These are phyloP conservation scores for Acanthamoeba royreba DNA, from an alignment of 208 protist species.

Conservation along the genomic window DNA sequence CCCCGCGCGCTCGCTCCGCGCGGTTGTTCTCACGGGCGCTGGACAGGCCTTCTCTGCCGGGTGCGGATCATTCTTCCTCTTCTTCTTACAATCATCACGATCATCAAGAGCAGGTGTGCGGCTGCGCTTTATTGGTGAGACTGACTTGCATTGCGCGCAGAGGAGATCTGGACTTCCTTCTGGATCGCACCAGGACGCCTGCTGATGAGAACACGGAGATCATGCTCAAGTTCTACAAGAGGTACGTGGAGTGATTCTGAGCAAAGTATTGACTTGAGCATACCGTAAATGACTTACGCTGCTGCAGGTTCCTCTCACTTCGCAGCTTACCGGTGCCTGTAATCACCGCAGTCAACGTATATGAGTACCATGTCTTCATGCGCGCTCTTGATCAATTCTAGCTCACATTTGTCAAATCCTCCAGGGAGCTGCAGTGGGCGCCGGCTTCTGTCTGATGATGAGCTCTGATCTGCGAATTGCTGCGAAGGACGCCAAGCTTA, in stretches of 20 bases:
- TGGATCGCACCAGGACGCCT: conserved; percentile 45
- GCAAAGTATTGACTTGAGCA: not conserved
- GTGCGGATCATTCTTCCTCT: too few species aligned
- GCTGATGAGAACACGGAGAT: conserved; percentile 49
- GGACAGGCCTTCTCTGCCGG: conserved; percentile 22
- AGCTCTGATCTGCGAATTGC: conserved; percentile 74
- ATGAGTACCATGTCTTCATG: not conserved
- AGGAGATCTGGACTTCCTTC: conserved; percentile 78
- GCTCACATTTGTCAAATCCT: conserved; percentile 51
- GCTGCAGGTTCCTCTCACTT: conserved; percentile 65
- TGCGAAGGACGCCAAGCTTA: conserved; percentile 62
- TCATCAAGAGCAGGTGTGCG: too few species aligned
- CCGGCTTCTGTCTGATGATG: conserved; percentile 75
- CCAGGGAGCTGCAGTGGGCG: conserved; percentile 78
- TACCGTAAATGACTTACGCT: not conserved
- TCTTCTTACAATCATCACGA: too few species aligned
- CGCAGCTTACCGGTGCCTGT: conserved; percentile 67
- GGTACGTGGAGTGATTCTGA: not conserved
- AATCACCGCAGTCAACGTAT: conserved; percentile 63
- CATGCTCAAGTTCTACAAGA: conserved; percentile 70
- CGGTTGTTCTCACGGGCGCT: not conserved
- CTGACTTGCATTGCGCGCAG: not conserved
- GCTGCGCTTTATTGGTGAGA: not conserved
- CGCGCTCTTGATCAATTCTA: not conserved
- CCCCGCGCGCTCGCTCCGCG: not conserved